Evolutionary conservation across 352 stramenopile species (phyloP).

Genomic region (Globisporangium nagaii): DNA sequence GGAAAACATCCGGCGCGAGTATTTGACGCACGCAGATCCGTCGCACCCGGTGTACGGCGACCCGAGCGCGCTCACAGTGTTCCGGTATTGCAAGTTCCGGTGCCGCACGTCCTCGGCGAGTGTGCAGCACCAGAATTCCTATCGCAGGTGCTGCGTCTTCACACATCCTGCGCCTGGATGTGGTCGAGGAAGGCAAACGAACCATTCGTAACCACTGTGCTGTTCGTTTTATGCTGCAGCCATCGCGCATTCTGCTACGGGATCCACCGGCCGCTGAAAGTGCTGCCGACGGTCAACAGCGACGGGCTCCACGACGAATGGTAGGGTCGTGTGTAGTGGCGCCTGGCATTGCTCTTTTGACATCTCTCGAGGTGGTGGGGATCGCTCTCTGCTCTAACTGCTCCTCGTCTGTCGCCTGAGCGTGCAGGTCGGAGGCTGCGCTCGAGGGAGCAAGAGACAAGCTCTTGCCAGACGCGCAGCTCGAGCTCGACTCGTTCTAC

Average conservation of each 20-base stretch:
- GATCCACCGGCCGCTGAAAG: conserved; percentile 51
- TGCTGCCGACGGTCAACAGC: conserved; percentile 65
- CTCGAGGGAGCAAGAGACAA: conserved; percentile 22
- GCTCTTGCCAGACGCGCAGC: conserved; percentile 19
- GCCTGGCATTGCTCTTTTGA: too few species aligned
- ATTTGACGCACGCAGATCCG: conserved; percentile 51
- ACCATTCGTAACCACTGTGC: too few species aligned
- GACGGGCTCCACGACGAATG: conserved; percentile 40
- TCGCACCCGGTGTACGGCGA: conserved; percentile 61
- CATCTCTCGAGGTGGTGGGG: too few species aligned
- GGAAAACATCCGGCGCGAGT: conserved; percentile 50
- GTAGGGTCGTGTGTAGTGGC: too few species aligned
- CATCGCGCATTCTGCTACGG: conserved; percentile 62
- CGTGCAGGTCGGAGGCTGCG: conserved; percentile 16
- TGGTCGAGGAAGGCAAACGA: too few species aligned
- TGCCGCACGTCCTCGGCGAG: conserved; percentile 74
- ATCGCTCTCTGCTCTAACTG: too few species aligned
- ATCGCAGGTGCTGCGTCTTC: conserved; percentile 73
- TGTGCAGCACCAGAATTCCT: conserved; percentile 76
- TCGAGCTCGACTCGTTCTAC: conserved; percentile 48
- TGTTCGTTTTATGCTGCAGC: conserved; percentile 12
- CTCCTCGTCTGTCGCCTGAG: conserved; percentile 4
- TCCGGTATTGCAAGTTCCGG: conserved; percentile 62
- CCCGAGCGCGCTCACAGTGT: conserved; percentile 47
- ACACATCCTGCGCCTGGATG: too few species aligned